These are phyloP conservation scores for Cicer arietinum DNA, from an alignment of 306 rosid species.

Conservation along the genomic window DNA sequence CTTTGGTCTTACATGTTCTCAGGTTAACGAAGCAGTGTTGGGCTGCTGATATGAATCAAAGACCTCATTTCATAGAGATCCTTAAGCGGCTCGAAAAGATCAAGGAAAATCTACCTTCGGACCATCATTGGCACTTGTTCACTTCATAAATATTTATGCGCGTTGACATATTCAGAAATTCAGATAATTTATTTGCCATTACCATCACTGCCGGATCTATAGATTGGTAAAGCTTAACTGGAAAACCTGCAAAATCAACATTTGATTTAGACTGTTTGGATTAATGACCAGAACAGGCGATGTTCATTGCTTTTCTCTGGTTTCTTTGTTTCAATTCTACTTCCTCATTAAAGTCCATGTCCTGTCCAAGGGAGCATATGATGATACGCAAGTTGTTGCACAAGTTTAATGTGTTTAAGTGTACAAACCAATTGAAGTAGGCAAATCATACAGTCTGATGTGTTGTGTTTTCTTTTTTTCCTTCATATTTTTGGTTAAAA, in stretches of 20 bases:
- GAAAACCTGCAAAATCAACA: slow-evolving; percentile 40
- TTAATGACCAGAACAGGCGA: slow-evolving; percentile 34
- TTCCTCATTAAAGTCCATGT: slow-evolving; percentile 18
- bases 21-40: slow-evolving; percentile 90
- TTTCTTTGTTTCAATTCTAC: slow-evolving; percentile 20
- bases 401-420: slow-evolving; percentile 36
- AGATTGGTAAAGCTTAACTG: slow-evolving; percentile 49
- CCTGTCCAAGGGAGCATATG: slow-evolving; percentile 37
- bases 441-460: slow-evolving; percentile 32
- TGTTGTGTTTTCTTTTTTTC: slow-evolving; percentile 2
- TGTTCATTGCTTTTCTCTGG: slow-evolving; percentile 37
- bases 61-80: slow-evolving; percentile 93
- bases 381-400: slow-evolving; percentile 30
- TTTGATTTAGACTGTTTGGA: slow-evolving; percentile 41
- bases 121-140: slow-evolving; percentile 85
- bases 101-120: slow-evolving; percentile 72
- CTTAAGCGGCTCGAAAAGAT: slow-evolving; percentile 88
- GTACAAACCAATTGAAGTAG: slow-evolving; percentile 44
- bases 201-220: slow-evolving; percentile 48
- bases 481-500: slow-evolving; percentile 29
- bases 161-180: slow-evolving; percentile 43
- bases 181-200: slow-evolving; percentile 45
- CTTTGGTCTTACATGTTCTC: slow-evolving; percentile 38
- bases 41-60: slow-evolving; percentile 79
- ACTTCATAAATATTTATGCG: slow-evolving; percentile 47